Conservation (phyloP, 805 yeast genomes). For the Metschnikowia koreensis region DNA sequence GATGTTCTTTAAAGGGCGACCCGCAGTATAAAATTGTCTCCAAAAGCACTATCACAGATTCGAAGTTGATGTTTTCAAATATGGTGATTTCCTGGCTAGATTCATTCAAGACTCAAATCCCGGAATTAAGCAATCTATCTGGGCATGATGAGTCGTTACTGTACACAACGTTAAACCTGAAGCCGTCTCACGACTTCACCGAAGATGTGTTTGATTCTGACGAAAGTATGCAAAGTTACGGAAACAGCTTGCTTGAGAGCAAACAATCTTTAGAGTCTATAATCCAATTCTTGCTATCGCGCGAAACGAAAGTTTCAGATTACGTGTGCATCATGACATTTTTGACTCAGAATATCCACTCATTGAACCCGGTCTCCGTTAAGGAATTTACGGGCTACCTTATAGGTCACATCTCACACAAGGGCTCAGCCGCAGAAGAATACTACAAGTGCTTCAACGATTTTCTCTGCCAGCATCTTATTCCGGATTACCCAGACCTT, state of each 20-base stretch:
- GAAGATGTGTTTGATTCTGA: conserved; percentile 2
- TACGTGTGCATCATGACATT: conserved; percentile 15
- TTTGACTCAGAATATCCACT: conserved; percentile 12
- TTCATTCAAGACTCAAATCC: conserved; percentile 23
- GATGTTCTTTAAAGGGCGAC: conserved; percentile 31
- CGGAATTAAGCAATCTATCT: conserved; percentile 17
- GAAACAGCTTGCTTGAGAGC: background rate
- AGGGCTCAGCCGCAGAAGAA: conserved; percentile 8
- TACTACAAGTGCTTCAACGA: conserved; percentile 12
- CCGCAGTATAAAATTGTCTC: conserved; percentile 22
- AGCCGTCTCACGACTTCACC: background rate
- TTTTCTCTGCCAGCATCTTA: conserved; percentile 9
- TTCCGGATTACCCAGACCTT: conserved; percentile 14
- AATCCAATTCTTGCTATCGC: conserved; percentile 16
- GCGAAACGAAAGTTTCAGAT: conserved; percentile 13
- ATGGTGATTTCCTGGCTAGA: conserved; percentile 31
- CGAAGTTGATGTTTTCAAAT: conserved; percentile 27
- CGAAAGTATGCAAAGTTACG: conserved; percentile 7
- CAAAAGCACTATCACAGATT: conserved; percentile 7
- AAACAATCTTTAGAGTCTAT: conserved; percentile 9
- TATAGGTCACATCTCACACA: conserved; percentile 15
- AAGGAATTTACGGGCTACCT: conserved; percentile 15
- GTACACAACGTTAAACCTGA: conserved; percentile 4
- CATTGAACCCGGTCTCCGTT: conserved; percentile 12
- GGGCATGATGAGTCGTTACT: conserved; percentile 13